Conservation (phyloP, 352 stramenopile species). For the Phytophthora litchii region DNA sequence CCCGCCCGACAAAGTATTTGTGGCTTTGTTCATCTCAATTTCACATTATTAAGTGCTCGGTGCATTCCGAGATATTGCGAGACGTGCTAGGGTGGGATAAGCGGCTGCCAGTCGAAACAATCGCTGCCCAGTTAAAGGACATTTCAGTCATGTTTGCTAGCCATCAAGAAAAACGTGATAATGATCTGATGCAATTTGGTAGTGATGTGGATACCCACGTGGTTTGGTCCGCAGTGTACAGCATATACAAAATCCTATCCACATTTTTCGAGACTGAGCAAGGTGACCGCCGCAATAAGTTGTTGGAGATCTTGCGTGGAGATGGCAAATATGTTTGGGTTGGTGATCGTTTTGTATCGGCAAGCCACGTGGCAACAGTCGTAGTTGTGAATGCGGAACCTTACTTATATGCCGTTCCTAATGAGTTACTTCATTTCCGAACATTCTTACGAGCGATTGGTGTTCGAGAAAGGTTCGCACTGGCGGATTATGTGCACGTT, state of each 20-base stretch:
- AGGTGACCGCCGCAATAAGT: slow-evolving; percentile 20
- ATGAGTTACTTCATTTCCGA: slow-evolving; percentile 68
- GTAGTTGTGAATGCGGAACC: slow-evolving; percentile 63
- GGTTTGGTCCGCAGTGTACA: slow-evolving; percentile 62
- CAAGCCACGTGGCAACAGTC: slow-evolving; percentile 55
- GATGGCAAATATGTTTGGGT: slow-evolving; percentile 68
- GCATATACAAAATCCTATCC: slow-evolving; percentile 62
- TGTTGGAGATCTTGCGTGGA: slow-evolving; percentile 46
- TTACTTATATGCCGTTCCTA: slow-evolving; percentile 67
- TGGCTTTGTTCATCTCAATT: slow-evolving; percentile 72
- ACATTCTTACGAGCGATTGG: slow-evolving; percentile 66
- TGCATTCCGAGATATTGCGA: slow-evolving; percentile 49
- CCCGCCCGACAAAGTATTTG: slow-evolving; percentile 47
- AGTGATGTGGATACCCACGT: slow-evolving; percentile 39
- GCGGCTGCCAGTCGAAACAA: slow-evolving; percentile 36
- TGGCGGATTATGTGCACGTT: slow-evolving; percentile 64
- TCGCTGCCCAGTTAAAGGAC: slow-evolving; percentile 58
- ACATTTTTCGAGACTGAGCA: slow-evolving; percentile 60
- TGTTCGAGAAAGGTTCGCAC: slow-evolving; percentile 60
- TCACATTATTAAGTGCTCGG: slow-evolving; percentile 56
- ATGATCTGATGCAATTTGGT: neutral
- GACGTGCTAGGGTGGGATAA: slow-evolving; percentile 56
- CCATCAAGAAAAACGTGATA: neutral
- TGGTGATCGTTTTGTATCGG: slow-evolving; percentile 57
- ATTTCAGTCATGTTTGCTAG: slow-evolving; percentile 48